Evolutionary conservation across 208 protist genomes (phyloP).

Genomic region (Trypanosoma congolense): DNA sequence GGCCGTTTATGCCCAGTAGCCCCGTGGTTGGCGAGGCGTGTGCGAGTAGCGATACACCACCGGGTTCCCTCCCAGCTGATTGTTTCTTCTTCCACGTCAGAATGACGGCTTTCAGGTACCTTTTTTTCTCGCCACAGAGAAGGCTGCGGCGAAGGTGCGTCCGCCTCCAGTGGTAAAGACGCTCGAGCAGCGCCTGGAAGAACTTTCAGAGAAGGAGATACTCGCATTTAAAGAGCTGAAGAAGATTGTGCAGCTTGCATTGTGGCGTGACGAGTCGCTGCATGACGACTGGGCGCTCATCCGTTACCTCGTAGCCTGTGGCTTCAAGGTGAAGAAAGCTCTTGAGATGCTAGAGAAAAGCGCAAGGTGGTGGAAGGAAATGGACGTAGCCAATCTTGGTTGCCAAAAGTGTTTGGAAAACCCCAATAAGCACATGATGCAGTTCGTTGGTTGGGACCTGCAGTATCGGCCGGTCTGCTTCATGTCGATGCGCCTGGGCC

Average conservation of each 20-base stretch:
- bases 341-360: constrained; percentile 63
- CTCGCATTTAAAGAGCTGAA: constrained; percentile 28
- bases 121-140: constrained; percentile 57
- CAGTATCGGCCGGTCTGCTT: constrained; percentile 72
- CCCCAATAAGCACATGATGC: constrained; percentile 70
- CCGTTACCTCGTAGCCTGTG: constrained; percentile 69
- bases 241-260: constrained; percentile 30
- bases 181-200: constrained; percentile 54
- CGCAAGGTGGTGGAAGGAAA: constrained; percentile 64
- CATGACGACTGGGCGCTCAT: constrained; percentile 61
- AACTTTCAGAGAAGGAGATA: constrained; percentile 45
- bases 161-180: constrained; percentile 75
- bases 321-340: constrained; percentile 58
- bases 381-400: constrained; percentile 37
- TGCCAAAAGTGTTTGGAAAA: constrained; percentile 57
- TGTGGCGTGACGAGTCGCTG: constrained; percentile 55
- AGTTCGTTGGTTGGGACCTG: constrained; percentile 80
- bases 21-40: background rate
- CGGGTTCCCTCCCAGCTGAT: constrained; percentile 33
- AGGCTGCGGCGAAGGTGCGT: constrained; percentile 51
- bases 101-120: constrained; percentile 79
- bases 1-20: constrained; percentile 3
- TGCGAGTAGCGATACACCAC: constrained; percentile 6
- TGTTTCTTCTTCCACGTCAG: constrained; percentile 69
- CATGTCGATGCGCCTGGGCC: constrained; percentile 82